Evolutionary conservation across 202 grass and related monocot species (phyloP), one percentile per base, ranked within the genome.

Genomic region (Elaeis oleifera): DNA sequence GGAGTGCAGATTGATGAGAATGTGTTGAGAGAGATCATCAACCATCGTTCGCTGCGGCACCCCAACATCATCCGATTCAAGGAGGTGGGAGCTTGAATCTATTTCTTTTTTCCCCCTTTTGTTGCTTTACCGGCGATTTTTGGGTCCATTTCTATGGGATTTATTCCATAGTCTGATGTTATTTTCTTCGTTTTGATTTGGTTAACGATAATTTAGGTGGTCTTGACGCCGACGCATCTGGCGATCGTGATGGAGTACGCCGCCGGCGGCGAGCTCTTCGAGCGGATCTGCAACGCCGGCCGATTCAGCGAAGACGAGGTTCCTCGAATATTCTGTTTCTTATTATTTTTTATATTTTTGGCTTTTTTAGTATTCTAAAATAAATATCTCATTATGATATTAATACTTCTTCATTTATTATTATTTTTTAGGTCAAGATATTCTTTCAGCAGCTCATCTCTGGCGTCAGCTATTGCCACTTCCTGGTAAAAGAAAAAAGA

Each of bases 211-310:
- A 28, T 65, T 74, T 51, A 83, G 80, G 74, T 96, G 24, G 86
- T 90, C 5, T 56, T 96, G n/a, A 96, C 90, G 44, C 78, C 80
- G 53, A 88, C 78, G 51, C 90, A 96, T 76, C 83, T 96, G 8
- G 90, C 78, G 6, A 96, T 90, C 74, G 90, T 90, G 5, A 96
- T 90, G 90, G 90, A 95, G 75, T 95, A 85, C 77, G 90, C 90
- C 5, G 86, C 83, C 2, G 90, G 90, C 57, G 90, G 90, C 2
- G 90, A 96, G 83, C 90, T 96, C 14, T 96, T 96, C 81, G 90
- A 96, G 70, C 76, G 90, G 44, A 96, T 96, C 79, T 90, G 83
- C 76, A 87, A 96, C 5, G 90, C 90, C 0, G 90, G 76, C 0
- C 3, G 90, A 20, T 96, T 96, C 78, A 81, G 83, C 54, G 90